These are phyloP conservation scores for Thuja plicata DNA, from an alignment of 83 land plant species.

Conservation along the genomic window DNA sequence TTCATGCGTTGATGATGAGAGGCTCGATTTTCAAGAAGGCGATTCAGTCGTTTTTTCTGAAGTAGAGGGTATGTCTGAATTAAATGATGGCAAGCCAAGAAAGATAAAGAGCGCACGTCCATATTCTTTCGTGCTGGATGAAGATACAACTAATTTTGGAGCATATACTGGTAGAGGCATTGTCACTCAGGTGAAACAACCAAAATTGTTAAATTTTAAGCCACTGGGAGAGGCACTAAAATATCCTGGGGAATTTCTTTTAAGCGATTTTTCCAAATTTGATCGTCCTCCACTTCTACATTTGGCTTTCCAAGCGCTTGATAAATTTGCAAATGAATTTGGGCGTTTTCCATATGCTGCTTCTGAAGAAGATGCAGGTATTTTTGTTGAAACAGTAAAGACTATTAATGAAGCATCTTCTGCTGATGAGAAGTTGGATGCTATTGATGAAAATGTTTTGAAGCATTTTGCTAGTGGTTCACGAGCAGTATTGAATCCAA, in stretches of 20 bases:
- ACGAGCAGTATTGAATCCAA: conserved; percentile 87
- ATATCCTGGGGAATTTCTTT: conserved; percentile 85
- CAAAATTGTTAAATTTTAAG: conserved; percentile 75
- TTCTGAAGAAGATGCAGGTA: conserved; percentile 69
- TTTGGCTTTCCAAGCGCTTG: conserved; percentile 90
- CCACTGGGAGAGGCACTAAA: conserved; percentile 66
- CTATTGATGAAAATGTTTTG: conserved; percentile 63
- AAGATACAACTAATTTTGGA: conserved; percentile 79
- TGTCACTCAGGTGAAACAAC: conserved; percentile 94
- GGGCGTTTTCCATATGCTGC: conserved; percentile 80
- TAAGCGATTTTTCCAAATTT: conserved; percentile 91
- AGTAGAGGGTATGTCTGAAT: conserved; percentile 84
- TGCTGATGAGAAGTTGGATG: conserved; percentile 57
- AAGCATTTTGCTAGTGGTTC: conserved; percentile 83
- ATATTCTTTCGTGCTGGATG: conserved; percentile 82
- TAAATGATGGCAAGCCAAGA: conserved; percentile 98
- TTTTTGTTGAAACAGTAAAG: conserved; percentile 41
- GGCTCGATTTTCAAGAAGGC: conserved; percentile 92
- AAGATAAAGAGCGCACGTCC: conserved; percentile 74
- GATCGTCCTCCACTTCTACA: conserved; percentile 91
- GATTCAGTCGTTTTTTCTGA: conserved; percentile 89
- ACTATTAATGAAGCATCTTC: conserved; percentile 50
- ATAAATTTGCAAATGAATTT: conserved; percentile 46
- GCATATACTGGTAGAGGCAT: conserved; percentile 81
- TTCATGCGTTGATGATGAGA: conserved; percentile 91